A percentile compares a stretch with the other conserved stretches of the same genome.
Conservation (phyloP, 164 flowering plant species). For the Liquidambar formosana region DNA sequence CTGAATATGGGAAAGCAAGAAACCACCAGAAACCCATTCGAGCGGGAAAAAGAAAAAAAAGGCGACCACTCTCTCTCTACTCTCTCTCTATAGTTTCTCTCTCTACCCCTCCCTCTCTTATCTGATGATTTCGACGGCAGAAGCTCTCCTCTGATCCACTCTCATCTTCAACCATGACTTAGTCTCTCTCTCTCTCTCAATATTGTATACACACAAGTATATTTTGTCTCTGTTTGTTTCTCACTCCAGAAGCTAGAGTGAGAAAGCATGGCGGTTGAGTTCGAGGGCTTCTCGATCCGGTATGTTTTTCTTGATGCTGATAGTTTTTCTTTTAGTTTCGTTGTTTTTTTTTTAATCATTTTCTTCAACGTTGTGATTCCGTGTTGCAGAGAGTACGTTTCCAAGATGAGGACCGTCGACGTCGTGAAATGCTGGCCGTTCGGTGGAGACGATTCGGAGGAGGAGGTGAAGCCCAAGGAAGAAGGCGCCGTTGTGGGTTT, state of each 20-base stretch:
- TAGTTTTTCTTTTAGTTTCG: not conserved
- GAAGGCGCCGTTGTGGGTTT: constrained; percentile 1
- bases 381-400: constrained; percentile 46
- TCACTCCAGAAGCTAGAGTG: not conserved
- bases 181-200: not conserved
- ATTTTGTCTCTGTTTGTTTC: no score
- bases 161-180: not conserved
- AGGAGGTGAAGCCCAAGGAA: constrained; percentile 9
- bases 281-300: constrained; percentile 63
- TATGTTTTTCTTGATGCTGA: constrained; percentile 5
- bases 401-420: constrained; percentile 51
- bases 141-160: not conserved
- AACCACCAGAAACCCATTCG: not conserved
- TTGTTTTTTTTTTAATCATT: not conserved
- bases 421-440: constrained; percentile 66
- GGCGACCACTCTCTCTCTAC: not conserved
- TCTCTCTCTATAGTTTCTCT: constrained; percentile 3
- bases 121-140: no score
- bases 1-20: not conserved
- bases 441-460: constrained; percentile 7
- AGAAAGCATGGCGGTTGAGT: constrained; percentile 35
- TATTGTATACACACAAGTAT: not conserved
- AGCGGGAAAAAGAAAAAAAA: constrained; percentile 33
- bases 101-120: constrained; percentile 1
- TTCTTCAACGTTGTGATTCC: not conserved